Evolutionary conservation across 2,329 filamentous ascomycete genomes (phyloP).

Genomic region (Diaporthe batatas): DNA sequence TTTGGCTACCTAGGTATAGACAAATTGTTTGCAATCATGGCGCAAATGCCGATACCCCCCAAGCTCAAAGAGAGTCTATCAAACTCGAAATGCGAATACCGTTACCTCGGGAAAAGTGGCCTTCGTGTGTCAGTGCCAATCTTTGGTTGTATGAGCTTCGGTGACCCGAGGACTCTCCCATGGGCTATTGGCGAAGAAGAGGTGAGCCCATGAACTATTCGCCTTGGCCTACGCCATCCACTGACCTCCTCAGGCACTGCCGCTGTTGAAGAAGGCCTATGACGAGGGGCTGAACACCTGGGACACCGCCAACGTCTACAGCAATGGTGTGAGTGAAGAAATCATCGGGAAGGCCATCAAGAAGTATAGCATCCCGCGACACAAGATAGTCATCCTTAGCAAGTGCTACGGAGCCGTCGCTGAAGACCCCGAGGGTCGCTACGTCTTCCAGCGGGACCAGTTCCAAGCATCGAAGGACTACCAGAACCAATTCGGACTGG

Average conservation of each 20-base stretch:
- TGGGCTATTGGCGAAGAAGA: conserved; percentile 72
- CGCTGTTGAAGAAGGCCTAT: conserved; percentile 50
- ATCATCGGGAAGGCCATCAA: conserved; percentile 77
- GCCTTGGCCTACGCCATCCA: conserved; percentile 28
- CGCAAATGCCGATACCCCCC: conserved; percentile 12
- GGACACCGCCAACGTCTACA: conserved; percentile 70
- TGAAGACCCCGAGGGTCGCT: conserved; percentile 52
- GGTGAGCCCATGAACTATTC: conserved; percentile 47
- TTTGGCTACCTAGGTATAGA: too few relatives aligned
- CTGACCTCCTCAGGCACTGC: conserved; percentile 28
- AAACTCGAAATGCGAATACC: conserved; percentile 54
- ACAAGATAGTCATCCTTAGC: conserved; percentile 74
- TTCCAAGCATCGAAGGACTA: conserved; percentile 55
- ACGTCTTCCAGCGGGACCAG: conserved; percentile 44
- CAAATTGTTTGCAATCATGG: background rate
- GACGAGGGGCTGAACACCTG: conserved; percentile 52
- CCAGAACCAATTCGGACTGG: conserved; percentile 53
- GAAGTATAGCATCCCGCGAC: conserved; percentile 74
- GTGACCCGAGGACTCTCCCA: conserved; percentile 61
- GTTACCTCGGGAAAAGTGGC: conserved; percentile 71
- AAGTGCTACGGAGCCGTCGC: conserved; percentile 61
- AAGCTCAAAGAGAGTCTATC: conserved; percentile 45
- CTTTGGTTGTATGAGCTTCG: conserved; percentile 75
- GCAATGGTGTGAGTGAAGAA: conserved; percentile 73
- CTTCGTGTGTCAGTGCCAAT: conserved; percentile 74